Evolutionary conservation across 495 filamentous ascomycete genomes (phyloP), one percentile per base, ranked within the genome.

Genomic region (Aspergillus carlsbadensis): DNA sequence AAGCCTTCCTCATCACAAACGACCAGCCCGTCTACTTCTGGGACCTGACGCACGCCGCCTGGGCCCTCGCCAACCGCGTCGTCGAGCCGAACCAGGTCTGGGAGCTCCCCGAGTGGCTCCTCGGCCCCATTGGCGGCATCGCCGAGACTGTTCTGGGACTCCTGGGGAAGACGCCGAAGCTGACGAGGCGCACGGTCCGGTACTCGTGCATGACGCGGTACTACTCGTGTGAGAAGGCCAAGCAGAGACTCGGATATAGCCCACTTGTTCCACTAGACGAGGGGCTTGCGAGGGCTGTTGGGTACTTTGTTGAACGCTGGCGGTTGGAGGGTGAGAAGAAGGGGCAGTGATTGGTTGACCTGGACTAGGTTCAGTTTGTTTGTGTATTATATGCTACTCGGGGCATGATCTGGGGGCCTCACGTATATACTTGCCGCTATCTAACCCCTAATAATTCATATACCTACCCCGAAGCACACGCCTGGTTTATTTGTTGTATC

Each of bases 1-100:
- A 98, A 70, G 88, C 88, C 20, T 98, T 98, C 82, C 83, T 96
- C 69, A 87, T 98, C 70, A 98, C 94, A 56, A 98, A 98, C 70
- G 92, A 89, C 65, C 78, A 81, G 51, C 94, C 94, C 0, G 78
- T 96, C 20, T 96, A 96, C 67, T 98, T 98, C 79, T 98, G 93
- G 93, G 95, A 98, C 67, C 88, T 93, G 63, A 81, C 85, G 34
- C 86, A 90, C 36, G 79, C 83, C 36, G 81, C 93, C 29, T 98
- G 92, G 91, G 81, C 78, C 6, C 76, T 84, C n/a, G 84, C 83
- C 11, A 85, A 85, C 35, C 81, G 80, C n/a, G 70, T 78, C 33
- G 75, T 82, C 39, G 81, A 87, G 43, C 81, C 85, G n/a, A 66
- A 84, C 22, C 69, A 88, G 67, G 84, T 91, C 17, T 89, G 86